Evolutionary conservation across 805 yeast species (phyloP).

Genomic region (Monosporozyma unispora): DNA sequence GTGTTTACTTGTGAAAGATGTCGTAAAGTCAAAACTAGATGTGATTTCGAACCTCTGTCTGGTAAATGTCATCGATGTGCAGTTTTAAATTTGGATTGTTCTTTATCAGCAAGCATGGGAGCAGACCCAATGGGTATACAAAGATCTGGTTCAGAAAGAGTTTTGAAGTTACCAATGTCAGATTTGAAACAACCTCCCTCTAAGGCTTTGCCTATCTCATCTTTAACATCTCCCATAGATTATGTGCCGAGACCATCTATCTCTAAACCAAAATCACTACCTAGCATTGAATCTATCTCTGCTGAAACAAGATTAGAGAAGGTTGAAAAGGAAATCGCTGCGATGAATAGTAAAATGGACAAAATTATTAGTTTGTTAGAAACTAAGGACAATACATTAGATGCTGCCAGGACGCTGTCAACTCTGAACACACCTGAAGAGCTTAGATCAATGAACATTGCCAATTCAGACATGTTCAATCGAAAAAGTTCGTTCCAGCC

Average conservation of each 20-base stretch:
- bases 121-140: not conserved
- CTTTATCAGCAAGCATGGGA: slow-evolving; percentile 21
- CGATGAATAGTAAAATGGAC: slow-evolving; percentile 17
- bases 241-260: not conserved
- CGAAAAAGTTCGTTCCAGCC: not conserved
- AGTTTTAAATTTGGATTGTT: slow-evolving; percentile 40
- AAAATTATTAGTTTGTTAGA: slow-evolving; percentile 8
- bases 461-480: not conserved
- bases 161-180: not conserved
- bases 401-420: not conserved
- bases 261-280: not conserved
- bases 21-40: slow-evolving; percentile 48
- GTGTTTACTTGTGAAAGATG: slow-evolving; percentile 43
- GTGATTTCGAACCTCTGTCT: slow-evolving; percentile 39
- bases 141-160: not conserved
- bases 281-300: not conserved
- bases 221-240: not conserved
- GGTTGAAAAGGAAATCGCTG: slow-evolving; percentile 22
- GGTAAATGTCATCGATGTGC: slow-evolving; percentile 46
- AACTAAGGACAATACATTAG: not conserved
- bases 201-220: not conserved
- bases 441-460: too few relatives aligned
- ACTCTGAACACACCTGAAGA: slow-evolving; percentile 9
- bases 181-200: not conserved
- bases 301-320: slow-evolving; percentile 13